Conservation (phyloP, 225 moss, liverwort and hornwort genomes). For the Climacium dendroides region DNA sequence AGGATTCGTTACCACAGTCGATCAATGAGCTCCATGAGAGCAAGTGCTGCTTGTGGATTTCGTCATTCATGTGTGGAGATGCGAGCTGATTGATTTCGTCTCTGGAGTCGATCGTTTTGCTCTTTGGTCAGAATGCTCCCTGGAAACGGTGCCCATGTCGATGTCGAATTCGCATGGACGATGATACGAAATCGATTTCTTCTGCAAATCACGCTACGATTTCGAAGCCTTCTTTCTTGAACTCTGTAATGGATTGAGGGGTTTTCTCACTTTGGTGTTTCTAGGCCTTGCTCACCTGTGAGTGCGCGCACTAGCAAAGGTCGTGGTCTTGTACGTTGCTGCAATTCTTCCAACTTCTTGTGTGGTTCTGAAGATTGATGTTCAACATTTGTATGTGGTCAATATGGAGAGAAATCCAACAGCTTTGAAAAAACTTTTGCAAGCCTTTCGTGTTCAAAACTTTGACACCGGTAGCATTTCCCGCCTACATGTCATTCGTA, state of each 20-base stretch:
- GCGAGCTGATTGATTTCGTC: not conserved
- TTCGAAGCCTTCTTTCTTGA: not conserved
- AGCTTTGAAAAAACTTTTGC: not conserved
- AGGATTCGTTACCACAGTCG: too few species aligned
- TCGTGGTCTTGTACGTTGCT: not conserved
- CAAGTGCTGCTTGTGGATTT: not conserved
- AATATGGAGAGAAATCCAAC: conserved; percentile 23
- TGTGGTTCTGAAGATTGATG: not conserved
- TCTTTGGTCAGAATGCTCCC: not conserved
- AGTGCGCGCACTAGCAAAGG: not conserved
- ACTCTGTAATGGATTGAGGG: too few species aligned
- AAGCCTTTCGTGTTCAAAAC: not conserved
- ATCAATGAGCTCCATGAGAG: not conserved
- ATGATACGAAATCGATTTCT: not conserved
- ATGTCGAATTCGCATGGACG: not conserved
- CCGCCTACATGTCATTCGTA: not conserved
- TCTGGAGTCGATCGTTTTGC: not conserved
- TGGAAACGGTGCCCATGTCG: not conserved
- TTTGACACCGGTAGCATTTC: not conserved
- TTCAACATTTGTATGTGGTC: too few species aligned
- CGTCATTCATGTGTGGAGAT: not conserved
- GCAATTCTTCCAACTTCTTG: not conserved
- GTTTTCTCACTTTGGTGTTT: too few species aligned
- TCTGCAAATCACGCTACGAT: not conserved
- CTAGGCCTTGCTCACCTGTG: not conserved